phyloP scores from a whole-genome alignment of 2,329 filamentous ascomycete species.

The Chaetomium sp. region DNA sequence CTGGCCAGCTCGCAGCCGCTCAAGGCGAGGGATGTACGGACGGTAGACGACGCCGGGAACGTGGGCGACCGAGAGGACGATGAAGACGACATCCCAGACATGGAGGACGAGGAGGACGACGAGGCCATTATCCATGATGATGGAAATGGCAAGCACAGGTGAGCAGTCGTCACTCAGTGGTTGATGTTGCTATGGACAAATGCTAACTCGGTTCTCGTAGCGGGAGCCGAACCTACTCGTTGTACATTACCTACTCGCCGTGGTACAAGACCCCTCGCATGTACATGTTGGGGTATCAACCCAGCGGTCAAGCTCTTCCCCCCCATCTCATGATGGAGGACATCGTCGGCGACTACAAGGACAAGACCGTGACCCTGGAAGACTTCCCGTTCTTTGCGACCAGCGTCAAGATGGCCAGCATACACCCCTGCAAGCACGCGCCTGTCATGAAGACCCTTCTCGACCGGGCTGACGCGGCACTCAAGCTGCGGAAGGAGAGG shows the following conservation, averaged over 20 bases:
- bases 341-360: constrained; percentile 46
- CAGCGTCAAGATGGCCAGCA: constrained; percentile 91
- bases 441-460: constrained; percentile 97
- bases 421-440: constrained; percentile 96
- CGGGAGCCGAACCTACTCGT: constrained; percentile 87
- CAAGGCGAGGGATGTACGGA: constrained; percentile 78
- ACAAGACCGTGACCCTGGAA: constrained; percentile 94
- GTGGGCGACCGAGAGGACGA: constrained; percentile 70
- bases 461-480: constrained; percentile 88
- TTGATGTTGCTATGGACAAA: not conserved
- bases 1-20: constrained; percentile 74
- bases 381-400: constrained; percentile 95
- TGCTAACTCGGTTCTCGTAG: constrained; percentile 48
- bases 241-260: constrained; percentile 97
- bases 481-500: constrained; percentile 86
- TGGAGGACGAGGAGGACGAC: constrained; percentile 97
- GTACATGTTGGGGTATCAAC: constrained; percentile 88
- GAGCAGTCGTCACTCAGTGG: constrained; percentile 25
- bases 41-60: constrained; percentile 86
- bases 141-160: constrained; percentile 52
- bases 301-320: constrained; percentile 62
- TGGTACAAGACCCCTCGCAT: constrained; percentile 96
- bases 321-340: constrained; percentile 46
- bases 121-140: constrained; percentile 91
- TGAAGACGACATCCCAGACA: constrained; percentile 89